Percentiles rank a stretch among this genome's conserved stretches.
Conservation (phyloP, 257 asterid species). For the Buddleja alternifolia region DNA sequence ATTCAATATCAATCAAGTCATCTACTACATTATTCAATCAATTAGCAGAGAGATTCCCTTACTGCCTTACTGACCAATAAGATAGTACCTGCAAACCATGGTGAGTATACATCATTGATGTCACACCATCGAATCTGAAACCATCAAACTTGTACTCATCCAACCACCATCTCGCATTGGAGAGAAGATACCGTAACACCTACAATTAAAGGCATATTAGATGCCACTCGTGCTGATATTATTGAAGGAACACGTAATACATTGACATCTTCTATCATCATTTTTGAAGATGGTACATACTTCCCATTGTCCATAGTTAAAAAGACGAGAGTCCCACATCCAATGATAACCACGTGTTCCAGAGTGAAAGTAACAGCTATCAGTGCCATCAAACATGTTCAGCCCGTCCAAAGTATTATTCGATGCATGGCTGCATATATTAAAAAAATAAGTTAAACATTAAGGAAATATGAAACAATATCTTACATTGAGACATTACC, state of each 20-base stretch:
- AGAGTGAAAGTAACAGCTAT: conserved; percentile 94
- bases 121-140: conserved; percentile 98
- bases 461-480: conserved; percentile 17
- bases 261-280: neutral
- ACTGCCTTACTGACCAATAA: conserved; percentile 15
- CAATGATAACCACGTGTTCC: conserved; percentile 93
- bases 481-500: conserved; percentile 3
- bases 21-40: conserved; percentile 23
- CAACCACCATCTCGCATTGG: conserved; percentile 99
- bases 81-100: conserved; percentile 85
- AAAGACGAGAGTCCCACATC: conserved; percentile 99
- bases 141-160: conserved; percentile 99
- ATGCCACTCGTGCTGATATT: conserved; percentile 3
- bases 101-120: conserved; percentile 99
- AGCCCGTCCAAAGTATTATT: conserved; percentile 98
- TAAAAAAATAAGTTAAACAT: conserved; percentile 31
- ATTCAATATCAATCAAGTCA: conserved; percentile 3
- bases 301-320: conserved; percentile 99
- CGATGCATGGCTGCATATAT: conserved; percentile 82
- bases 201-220: conserved; percentile 37
- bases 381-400: conserved; percentile 99
- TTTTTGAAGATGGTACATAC: conserved; percentile 51
- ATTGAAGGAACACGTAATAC: conserved; percentile 9
- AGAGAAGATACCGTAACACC: conserved; percentile 94
- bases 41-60: conserved; percentile 13